Evolutionary conservation across 495 filamentous ascomycete genomes (phyloP), one percentile per base, ranked within the genome.

Genomic region (Talaromyces proteolyticus): DNA sequence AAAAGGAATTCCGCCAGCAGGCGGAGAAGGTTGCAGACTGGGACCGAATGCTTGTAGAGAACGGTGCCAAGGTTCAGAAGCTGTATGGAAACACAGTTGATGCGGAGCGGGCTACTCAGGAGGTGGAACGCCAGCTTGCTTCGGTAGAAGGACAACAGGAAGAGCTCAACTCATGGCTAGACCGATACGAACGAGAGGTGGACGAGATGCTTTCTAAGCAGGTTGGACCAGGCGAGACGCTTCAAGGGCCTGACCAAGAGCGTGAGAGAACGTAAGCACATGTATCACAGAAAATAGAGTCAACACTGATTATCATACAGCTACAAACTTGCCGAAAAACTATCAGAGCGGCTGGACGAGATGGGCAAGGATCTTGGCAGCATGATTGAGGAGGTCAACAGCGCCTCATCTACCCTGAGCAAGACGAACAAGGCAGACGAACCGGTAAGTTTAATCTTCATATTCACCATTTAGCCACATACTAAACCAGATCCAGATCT

Each of bases 301-400:
- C 0, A 18, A 11, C 8, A 42, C 55, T 66, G 40, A 67, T 47
- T 23, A 17, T 43, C 6, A 24, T n/a, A 46, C 52, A 81, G 78
- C 20, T 95, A 95, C 66, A 86, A 91, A 74, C 65, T 91, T 20
- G 93, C 93, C 10, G 91, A 96, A 74, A 89, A 87, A 65, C 75
- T 97, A 40, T 88, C 87, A 2, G 89, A 95, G 58, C 79, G 83
- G 46, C 65, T 97, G 58, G 88, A 90, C 38, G 87, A 90, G 49
- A 94, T 95, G 86, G 89, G 89, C 65, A 89, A 86, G 64, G 90
- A 95, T 64, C 71, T 97, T 44, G 78, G 77, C 37, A 88, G 85
- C 67, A 96, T 99, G 91, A 95, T 99, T 60, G 91, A 95, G 60
- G 93, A 96, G 66, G 93, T 97, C 60, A 99, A 99, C 60, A 80